These are phyloP conservation scores for Stephania japonica DNA, from an alignment of 164 flowering plant genomes.

Conservation along the genomic window DNA sequence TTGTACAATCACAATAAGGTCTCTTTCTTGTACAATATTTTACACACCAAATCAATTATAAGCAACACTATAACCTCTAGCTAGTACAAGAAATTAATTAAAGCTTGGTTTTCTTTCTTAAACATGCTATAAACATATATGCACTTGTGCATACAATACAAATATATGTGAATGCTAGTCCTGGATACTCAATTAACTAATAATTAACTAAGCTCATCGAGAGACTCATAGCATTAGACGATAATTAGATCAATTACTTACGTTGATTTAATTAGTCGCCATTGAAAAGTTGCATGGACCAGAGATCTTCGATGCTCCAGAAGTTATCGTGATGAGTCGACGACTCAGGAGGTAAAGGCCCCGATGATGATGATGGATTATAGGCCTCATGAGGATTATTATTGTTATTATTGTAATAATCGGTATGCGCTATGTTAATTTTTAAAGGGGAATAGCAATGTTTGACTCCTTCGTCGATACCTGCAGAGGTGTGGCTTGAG, in stretches of 20 bases:
- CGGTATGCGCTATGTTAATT: conserved; percentile 1
- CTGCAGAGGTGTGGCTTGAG: conserved; percentile 33
- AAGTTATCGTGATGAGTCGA: neutral
- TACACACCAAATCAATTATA: neutral
- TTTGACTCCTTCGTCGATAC: conserved; percentile 21
- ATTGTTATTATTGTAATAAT: neutral
- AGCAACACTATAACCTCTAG: too few relatives aligned
- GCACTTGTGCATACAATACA: too few relatives aligned
- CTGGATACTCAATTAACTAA: too few relatives aligned
- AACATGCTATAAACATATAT: too few relatives aligned
- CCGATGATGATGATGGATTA: conserved; percentile 7
- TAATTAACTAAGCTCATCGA: too few relatives aligned
- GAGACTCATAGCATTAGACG: conserved; percentile 1
- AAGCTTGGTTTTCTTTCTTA: too few relatives aligned
- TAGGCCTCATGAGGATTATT: neutral
- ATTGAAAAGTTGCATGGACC: conserved; percentile 59
- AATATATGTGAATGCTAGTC: too few relatives aligned
- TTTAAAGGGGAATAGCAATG: conserved; percentile 32
- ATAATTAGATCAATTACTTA: neutral
- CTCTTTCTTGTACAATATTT: neutral
- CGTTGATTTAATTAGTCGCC: conserved; percentile 23
- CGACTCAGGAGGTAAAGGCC: conserved; percentile 22
- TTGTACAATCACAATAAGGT: neutral
- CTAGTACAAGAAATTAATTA: too few relatives aligned
- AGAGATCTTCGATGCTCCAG: conserved; percentile 60